Percentiles rank a stretch among this genome's conserved stretches.
phyloP scores from a whole-genome alignment of 331 rosid genomes.

The Phaseolus coccineus region DNA sequence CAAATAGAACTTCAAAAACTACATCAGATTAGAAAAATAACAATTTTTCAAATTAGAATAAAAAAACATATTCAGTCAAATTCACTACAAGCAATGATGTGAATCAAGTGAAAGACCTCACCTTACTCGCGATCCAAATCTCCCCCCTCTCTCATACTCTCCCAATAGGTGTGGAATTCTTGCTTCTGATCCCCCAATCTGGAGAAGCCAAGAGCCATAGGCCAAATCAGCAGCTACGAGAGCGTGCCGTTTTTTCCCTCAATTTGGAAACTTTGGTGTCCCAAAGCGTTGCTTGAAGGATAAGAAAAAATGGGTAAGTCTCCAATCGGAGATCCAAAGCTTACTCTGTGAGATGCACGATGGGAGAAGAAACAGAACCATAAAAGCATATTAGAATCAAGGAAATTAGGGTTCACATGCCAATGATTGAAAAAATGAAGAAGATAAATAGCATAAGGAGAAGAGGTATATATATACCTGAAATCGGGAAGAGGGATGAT shows the following conservation, averaged over 20 bases:
- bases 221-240: not conserved
- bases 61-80: not conserved
- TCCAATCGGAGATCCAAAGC: constrained; percentile 43
- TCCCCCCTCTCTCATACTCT: constrained; percentile 11
- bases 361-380: not conserved
- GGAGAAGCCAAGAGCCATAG: not conserved
- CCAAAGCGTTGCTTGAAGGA: constrained; percentile 7
- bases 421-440: constrained; percentile 3
- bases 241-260: constrained; percentile 23
- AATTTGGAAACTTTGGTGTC: constrained; percentile 37
- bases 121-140: constrained; percentile 43
- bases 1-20: constrained; percentile 17
- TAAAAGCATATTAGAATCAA: not conserved
- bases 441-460: not conserved
- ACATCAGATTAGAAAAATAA: constrained; percentile 5
- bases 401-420: constrained; percentile 26
- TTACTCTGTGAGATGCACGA: constrained; percentile 11
- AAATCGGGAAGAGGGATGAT: constrained; percentile 44
- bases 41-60: constrained; percentile 19
- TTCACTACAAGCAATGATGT: not conserved
- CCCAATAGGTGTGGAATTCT: not conserved
- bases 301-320: constrained; percentile 37
- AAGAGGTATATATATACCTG: constrained; percentile 42
- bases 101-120: constrained; percentile 33
- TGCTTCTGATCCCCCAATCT: not conserved